Base-by-base conservation (phyloP, 345 rosid species). In the Euphorbia lathyris region DNA sequence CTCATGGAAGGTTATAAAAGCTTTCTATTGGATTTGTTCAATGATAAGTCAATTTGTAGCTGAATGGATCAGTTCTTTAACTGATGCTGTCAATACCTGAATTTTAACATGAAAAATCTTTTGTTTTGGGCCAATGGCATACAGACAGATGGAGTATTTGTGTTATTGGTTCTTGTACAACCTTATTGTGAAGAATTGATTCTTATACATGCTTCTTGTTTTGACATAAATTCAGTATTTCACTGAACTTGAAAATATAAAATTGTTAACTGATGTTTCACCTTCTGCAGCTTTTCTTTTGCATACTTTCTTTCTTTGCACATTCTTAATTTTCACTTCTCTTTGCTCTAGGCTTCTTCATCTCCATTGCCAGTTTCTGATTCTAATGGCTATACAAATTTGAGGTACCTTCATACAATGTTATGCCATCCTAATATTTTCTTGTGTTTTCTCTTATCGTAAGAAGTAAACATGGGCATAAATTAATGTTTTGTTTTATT, bases 301-400 rank as follows among this genome's bases (percentile, higher is more conserved):
- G 53, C 67, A 74, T 36, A 14, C 70, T 70, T 63, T n/a, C 23
- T 50, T 50, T 17, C 13, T 27, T 64, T 61, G 45, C 48, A 42
- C 27, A 42, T 68, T 57, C 58, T 58, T 72, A 66, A 48, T 71
- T 71, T 72, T 51, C 3, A 34, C 16, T 64, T 68, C 66, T 9
- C 67, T 53, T 65, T 40, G 68, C 63, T 56, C 63, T 76, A 88
- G 97, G 94, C 78, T 74, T 73, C 82, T 68, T 63, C 84, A 38
- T 80, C 88, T 27, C 71, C 88, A 67, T 78, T 86, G 70, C 77
- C 88, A 47, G 58, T 77, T 69, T 65, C 88, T 55, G 90, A 89
- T 65, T 76, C 78, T 61, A 83, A 80, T 81, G 94, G 89, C 47
- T 72, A 56, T 63, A 87, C 72, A 80, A 82, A 66, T 76, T 57